Base-by-base conservation (phyloP, 2,329 filamentous ascomycete genomes). In the Fusarium sp. region DNA sequence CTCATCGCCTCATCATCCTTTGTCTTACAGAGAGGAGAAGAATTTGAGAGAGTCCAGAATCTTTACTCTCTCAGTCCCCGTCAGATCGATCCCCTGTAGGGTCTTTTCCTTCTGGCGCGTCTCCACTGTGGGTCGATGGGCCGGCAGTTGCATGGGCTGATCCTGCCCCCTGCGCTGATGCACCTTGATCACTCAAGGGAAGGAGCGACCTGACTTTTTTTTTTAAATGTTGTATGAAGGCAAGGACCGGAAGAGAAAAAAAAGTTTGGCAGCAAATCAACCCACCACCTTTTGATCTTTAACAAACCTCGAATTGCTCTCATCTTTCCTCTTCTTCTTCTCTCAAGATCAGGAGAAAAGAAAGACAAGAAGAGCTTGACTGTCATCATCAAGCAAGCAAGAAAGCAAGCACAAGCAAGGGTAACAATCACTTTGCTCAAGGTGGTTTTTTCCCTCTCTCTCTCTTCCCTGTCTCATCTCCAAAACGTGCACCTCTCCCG, bases 71-170 rank as follows among this genome's bases (percentile, higher is more conserved):
- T 11, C 48, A 52, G 16, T 52, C 10, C 27, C 48, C 27, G 48
- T 54, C 41, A 70, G 32, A 59, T 67, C 61, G 57, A 52, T 35
- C 9, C 34, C 59, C 59, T 71, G 71, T 64, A 71, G 67, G 41
- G n/a, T 58, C 23, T 73, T 57, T 73, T 72, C 69, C 72, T 54
- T 54, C 48, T 54, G 48, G 72, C 72, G 69, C 69, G 69, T 62
- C 72, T 73, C 72, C 72, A 67, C 69, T 62, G 66, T 74, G 72
- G 72, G 52, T 64, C 61, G 48, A 64, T 64, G 48, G 48, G 63
- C 66, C 68, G 72, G 62, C 68, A 75, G 64, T 64, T 74, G 72
- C 72, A 73, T 74, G 61, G 72, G 72, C 72, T 75, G 72, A 73
- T 67, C 34, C 48, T 54, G 10, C 72, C 74, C 72, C 72, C 61